phyloP scores from a whole-genome alignment of 2,329 filamentous ascomycete species.

The Didymella keratinophila region DNA sequence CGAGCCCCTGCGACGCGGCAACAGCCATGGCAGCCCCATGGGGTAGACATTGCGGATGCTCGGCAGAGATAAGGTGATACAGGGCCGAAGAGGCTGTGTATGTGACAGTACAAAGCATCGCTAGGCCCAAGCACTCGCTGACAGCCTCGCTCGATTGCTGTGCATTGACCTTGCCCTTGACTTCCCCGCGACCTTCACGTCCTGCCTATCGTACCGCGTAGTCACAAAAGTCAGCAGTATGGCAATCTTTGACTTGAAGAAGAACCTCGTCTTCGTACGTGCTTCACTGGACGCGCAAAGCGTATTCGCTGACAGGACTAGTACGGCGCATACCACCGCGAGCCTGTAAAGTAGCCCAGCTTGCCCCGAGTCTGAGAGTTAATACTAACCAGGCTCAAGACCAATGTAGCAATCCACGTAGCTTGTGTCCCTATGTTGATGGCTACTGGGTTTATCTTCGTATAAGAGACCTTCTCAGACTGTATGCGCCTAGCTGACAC shows the following conservation, averaged over 20 bases:
- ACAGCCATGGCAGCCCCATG: slow-evolving; percentile 17
- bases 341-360: slow-evolving; percentile 60
- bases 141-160: not conserved
- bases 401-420: slow-evolving; percentile 82
- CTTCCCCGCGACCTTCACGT: no score
- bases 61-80: slow-evolving; percentile 4
- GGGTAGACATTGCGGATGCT: slow-evolving; percentile 6
- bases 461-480: slow-evolving; percentile 53
- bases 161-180: not conserved
- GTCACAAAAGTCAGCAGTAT: slow-evolving; percentile 22
- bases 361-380: no score
- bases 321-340: slow-evolving; percentile 86
- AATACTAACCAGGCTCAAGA: slow-evolving; percentile 48
- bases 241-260: slow-evolving; percentile 44
- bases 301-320: slow-evolving; percentile 44
- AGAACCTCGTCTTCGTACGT: slow-evolving; percentile 46
- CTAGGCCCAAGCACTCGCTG: not conserved
- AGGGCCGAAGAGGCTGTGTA: not conserved
- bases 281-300: not conserved
- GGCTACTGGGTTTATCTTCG: slow-evolving; percentile 73
- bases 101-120: not conserved
- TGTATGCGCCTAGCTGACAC: not conserved
- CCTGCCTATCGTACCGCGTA: not conserved
- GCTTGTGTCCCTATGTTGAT: slow-evolving; percentile 78
- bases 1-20: slow-evolving; percentile 2